Evolutionary conservation across 2,329 filamentous ascomycete species (phyloP), one percentile per base, ranked within the genome.

Genomic region (Aspergillus tubingensis): DNA sequence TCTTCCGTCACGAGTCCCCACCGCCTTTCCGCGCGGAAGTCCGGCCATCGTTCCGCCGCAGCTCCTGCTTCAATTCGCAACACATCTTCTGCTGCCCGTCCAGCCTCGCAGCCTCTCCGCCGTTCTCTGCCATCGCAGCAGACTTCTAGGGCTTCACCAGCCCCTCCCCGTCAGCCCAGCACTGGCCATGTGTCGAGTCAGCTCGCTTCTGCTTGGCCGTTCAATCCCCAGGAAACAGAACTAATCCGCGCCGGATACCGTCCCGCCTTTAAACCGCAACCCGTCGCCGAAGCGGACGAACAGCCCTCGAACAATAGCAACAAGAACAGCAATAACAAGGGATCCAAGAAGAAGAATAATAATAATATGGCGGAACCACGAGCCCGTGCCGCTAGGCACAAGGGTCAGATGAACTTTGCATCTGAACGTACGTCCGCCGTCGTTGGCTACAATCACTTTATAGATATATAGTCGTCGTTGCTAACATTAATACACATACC

Each of bases 371-470:
- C 91, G 82, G 90, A 93, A 80, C 90, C 89, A 65, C 84, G 90
- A 72, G 90, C 90, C 62, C 86, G 90, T 70, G 87, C 89, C 71
- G 89, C 88, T 73, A 89, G 91, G 72, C 91, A 92, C 81, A 89
- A 92, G 76, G 89, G 88, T 65, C 90, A 91, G 76, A 90, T 92
- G 83, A 93, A 91, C 76, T 94, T 95, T 77, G 67, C 76, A 59
- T 85, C 85, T 73, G 91, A 93, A 76, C 81, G 91, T 91, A 36
- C 13, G 49, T 27, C 15, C 19, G 32, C 2, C 27, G 19, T 4
- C n/a, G 23, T 27, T 25, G 15, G 36, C 13, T 25, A 7, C 11
- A 8, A 17, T 30, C 27, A 11, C 38, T 38, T 7, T 3, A 8
- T 10, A 11, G 8, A 25, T 38, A 41, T 25, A 7, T 7, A 0